Conservation (phyloP, 257 asterid genomes). For the Mitragyna speciosa region DNA sequence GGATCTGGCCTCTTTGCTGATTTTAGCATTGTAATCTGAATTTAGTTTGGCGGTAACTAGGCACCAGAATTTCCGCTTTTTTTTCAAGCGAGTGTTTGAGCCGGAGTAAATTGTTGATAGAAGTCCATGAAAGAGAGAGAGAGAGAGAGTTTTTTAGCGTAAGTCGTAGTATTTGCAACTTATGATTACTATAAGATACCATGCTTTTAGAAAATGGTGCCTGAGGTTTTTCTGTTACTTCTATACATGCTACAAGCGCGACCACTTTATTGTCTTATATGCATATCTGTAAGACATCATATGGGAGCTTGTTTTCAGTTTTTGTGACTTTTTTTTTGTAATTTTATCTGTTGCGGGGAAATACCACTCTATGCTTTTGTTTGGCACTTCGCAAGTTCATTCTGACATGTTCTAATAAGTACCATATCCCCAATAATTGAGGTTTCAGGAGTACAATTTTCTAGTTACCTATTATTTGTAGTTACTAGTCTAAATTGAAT, state of each 20-base stretch:
- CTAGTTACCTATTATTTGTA: neutral
- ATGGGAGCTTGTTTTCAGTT: neutral
- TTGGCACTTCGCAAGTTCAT: neutral
- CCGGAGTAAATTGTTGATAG: neutral
- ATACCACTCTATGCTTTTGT: neutral
- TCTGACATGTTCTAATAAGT: neutral
- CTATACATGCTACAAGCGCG: neutral
- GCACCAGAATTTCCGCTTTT: neutral
- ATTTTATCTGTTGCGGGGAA: neutral
- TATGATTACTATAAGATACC: neutral
- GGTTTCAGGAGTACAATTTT: neutral
- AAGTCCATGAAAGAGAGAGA: neutral
- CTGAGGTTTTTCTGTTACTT: neutral
- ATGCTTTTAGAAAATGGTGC: neutral
- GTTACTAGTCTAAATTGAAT: neutral
- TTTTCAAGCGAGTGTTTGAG: neutral
- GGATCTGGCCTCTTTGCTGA: slow-evolving; percentile 1
- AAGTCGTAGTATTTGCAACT: neutral
- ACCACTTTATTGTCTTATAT: no score
- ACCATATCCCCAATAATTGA: neutral
- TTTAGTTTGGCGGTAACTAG: neutral
- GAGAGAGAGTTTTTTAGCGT: no score
- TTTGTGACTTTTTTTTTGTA: neutral
- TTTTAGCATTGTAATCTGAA: neutral
- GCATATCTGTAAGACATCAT: neutral